Evolutionary conservation across 208 protist species (phyloP).

Genomic region (Naegleria fowleri): DNA sequence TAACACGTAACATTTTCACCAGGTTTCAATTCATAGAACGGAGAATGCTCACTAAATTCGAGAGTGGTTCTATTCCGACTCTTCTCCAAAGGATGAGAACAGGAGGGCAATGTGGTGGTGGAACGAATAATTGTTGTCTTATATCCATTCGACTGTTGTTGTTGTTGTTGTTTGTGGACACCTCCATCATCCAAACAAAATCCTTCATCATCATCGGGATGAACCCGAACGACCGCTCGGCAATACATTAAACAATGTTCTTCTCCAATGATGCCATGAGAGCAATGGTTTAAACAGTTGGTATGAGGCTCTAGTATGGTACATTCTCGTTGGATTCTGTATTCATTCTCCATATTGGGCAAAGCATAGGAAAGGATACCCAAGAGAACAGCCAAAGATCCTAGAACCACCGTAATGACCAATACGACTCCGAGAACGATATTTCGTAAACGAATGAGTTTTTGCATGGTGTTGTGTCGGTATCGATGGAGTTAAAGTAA

Average conservation of each 20-base stretch:
- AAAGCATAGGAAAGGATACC: background rate
- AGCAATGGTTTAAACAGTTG: background rate
- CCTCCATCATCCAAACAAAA: background rate
- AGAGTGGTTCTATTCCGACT: background rate
- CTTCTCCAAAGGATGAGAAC: background rate
- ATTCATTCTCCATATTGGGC: background rate
- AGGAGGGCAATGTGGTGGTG: too few relatives aligned
- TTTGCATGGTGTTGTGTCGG: too few relatives aligned
- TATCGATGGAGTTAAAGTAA: too few relatives aligned
- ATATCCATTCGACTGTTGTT: too few relatives aligned
- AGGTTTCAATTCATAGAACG: background rate
- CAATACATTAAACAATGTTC: background rate
- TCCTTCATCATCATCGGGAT: background rate
- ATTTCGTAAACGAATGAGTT: background rate
- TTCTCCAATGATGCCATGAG: background rate
- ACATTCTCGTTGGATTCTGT: background rate
- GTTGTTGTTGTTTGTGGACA: too few relatives aligned
- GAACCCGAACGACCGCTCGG: background rate
- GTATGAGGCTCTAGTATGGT: background rate
- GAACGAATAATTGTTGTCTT: too few relatives aligned
- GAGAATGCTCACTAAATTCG: background rate
- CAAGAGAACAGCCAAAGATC: background rate
- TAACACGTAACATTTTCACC: background rate
- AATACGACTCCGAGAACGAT: background rate
- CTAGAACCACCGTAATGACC: background rate